phyloP scores from a whole-genome alignment of 2,329 filamentous ascomycete species.

The Gremmenia infestans region DNA sequence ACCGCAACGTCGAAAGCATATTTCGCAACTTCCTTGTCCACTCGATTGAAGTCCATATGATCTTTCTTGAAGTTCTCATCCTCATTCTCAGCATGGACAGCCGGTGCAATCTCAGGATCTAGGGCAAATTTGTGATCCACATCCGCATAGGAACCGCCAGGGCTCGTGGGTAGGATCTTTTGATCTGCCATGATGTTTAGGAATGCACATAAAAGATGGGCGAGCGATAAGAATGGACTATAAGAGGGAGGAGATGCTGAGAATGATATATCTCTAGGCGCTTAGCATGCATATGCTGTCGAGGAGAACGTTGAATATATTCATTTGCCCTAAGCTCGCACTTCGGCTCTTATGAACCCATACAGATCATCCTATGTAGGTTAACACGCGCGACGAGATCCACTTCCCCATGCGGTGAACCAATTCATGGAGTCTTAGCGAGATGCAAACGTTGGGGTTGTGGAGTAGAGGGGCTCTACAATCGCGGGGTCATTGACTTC shows the following conservation, averaged over 20 bases:
- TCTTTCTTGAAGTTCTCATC: slow-evolving; percentile 34
- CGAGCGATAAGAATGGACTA: too few relatives aligned
- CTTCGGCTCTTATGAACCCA: too few relatives aligned
- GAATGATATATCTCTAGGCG: too few relatives aligned
- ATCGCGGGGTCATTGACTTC: background rate
- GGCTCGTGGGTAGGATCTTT: background rate
- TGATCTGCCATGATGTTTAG: slow-evolving; percentile 3
- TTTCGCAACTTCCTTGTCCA: slow-evolving; percentile 66
- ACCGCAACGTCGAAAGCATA: slow-evolving; percentile 59
- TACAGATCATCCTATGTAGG: too few relatives aligned
- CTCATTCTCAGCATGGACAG: slow-evolving; percentile 4
- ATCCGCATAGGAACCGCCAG: background rate
- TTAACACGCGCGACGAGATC: background rate
- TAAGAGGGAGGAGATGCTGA: too few relatives aligned
- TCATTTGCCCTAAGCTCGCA: too few relatives aligned
- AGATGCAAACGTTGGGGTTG: background rate
- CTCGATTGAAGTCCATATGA: slow-evolving; percentile 49
- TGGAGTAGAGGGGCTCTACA: background rate
- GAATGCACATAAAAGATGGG: background rate
- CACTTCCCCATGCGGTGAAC: background rate
- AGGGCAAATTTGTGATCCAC: background rate
- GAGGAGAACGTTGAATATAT: too few relatives aligned
- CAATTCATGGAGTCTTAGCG: background rate
- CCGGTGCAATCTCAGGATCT: slow-evolving; percentile 3
- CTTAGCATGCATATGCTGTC: too few relatives aligned